Evolutionary conservation across 208 protist genomes (phyloP).

Genomic region (Wallacemonas sp.): DNA sequence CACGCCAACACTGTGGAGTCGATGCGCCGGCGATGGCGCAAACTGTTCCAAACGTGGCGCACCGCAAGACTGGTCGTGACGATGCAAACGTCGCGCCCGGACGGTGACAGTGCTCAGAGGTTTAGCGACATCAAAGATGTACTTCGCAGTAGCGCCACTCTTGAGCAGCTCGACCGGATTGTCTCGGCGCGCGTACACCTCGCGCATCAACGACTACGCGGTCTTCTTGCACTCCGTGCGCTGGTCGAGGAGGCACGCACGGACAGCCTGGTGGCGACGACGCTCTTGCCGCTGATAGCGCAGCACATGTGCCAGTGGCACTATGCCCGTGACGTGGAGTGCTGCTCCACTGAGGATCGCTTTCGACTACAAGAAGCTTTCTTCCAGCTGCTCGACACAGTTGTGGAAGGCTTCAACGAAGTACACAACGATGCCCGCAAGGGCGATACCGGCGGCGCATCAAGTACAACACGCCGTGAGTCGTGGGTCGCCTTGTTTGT

Average conservation of each 20-base stretch:
- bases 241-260: slow-evolving; percentile 73
- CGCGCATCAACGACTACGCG: slow-evolving; percentile 70
- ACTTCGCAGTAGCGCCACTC: slow-evolving; percentile 61
- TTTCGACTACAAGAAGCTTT: slow-evolving; percentile 75
- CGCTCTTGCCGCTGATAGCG: slow-evolving; percentile 77
- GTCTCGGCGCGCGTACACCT: slow-evolving; percentile 55
- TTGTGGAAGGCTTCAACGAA: slow-evolving; percentile 23
- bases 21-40: slow-evolving; percentile 54
- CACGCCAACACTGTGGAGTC: not conserved
- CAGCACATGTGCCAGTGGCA: slow-evolving; percentile 80
- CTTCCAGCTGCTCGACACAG: slow-evolving; percentile 71
- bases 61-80: slow-evolving; percentile 64
- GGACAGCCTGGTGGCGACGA: slow-evolving; percentile 38
- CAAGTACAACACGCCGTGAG: not conserved
- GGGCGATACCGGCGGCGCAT: not conserved
- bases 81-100: slow-evolving; percentile 59
- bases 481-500: slow-evolving; percentile 59
- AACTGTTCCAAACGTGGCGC: slow-evolving; percentile 86
- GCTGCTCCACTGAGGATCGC: slow-evolving; percentile 77
- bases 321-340: slow-evolving; percentile 79
- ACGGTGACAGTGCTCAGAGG: slow-evolving; percentile 31
- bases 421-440: not conserved
- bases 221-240: slow-evolving; percentile 69
- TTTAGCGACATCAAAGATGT: slow-evolving; percentile 56
- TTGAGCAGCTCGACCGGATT: slow-evolving; percentile 43